Evolutionary conservation across 2,329 filamentous ascomycete species (phyloP), one percentile per base, ranked within the genome.

Genomic region (Botrytis tulipae): DNA sequence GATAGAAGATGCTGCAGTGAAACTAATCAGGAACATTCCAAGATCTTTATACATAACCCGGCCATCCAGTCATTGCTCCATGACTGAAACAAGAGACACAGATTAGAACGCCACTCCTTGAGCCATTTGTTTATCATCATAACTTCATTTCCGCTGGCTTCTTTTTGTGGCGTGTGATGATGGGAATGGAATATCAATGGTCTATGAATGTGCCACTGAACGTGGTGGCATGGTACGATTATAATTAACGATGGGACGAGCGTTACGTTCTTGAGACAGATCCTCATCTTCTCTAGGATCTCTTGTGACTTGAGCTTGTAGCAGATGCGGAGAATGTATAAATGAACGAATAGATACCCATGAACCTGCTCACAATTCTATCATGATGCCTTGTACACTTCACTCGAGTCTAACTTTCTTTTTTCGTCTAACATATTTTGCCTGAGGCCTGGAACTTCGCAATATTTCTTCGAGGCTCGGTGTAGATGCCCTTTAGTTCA

Each of bases 1-100:
- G 40, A 57, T 57, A 68, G 48, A 57, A 68, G 35, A 42, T 32
- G 25, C 35, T 57, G 66, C 48, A 57, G 48, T 68, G 66, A 68
- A 68, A 68, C 66, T 57, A 20, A 32, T 57, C 25, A 42, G 66
- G 66, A 68, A 57, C 42, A 57, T 68, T 5, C 9, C 35, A 68
- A 9, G n/a, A 40, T 32, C 37, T 68, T 68, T 68, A 68, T 68
- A 68, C 35, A 42, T 25, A 48, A 57, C 35, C 35, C 48, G 10
- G 25, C 25, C 25, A 42, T 42, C 6, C 48, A 37, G 66, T 54
- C 25, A 67, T 67, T 14, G n/a, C 32, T 54, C 35, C 20, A 40
- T 40, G 35, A 68, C 10, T 68, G 66, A 57, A 68, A 68, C 66
- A 57, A 40, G 54, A 22, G 25, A 22, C 8, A 44, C 35, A 40